Evolutionary conservation across 2,329 filamentous ascomycete genomes (phyloP), one percentile per base, ranked within the genome.

Genomic region (Epichloe glyceriae): DNA sequence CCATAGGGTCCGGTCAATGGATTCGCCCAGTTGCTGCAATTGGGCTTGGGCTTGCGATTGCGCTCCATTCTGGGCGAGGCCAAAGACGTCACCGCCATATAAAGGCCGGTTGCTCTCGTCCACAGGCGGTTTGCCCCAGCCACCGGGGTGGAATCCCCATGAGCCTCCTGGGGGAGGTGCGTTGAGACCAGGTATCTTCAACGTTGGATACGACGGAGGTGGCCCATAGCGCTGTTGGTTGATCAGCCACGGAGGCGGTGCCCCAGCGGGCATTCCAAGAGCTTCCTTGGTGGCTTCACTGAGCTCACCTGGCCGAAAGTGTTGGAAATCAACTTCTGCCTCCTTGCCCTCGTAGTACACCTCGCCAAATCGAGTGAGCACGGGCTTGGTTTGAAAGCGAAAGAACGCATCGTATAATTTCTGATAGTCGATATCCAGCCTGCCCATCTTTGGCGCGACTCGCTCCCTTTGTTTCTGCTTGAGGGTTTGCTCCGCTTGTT

Each of bases 301-400:
- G 46, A 97, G 69, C 60, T 97, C 90, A 37, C 93, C 93, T 1
- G 93, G 88, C 56, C 89, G 83, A 53, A 96, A 79, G 69, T 96
- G 87, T 59, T 87, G 84, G 56, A 95, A 78, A 64, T 97, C 95
- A 1, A 93, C 95, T 69, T 98, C 93, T 63, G 88, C 93, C 65
- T 98, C 93, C 67, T 98, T 98, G 64, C 93, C 93, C 69, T 98
- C 93, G 66, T 97, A 97, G 68, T 98, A 98, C n/a, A 98, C 90
- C 67, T 98, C 93, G 40, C 93, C 93, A 60, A 95, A 98, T 42
- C 90, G 80, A 34, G 93, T 97, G 55, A 98, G 72, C 59, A 89
- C 83, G 0, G 93, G 93, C 69, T 98, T 98, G 40, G 88, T 95
- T 70, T 98, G 93, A 64, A 95, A 94, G 53, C 89, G 82, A 74